Conservation (phyloP, 2,329 filamentous ascomycete species). For the Fusarium xyrophilum region DNA sequence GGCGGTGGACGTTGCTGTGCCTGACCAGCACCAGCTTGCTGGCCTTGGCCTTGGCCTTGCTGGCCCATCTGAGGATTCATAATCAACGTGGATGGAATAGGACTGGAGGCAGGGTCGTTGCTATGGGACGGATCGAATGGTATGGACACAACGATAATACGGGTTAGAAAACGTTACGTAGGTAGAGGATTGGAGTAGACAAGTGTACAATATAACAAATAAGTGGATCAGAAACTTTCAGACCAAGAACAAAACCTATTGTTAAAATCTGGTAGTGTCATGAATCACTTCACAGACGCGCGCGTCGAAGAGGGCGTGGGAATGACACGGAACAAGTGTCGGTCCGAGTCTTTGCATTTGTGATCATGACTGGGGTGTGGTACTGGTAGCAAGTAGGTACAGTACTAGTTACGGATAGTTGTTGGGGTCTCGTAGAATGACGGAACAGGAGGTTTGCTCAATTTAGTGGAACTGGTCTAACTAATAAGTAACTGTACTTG, state of each 20-base stretch:
- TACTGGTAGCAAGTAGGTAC: background rate
- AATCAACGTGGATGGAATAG: background rate
- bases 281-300: constrained; percentile 17
- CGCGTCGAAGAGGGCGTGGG: constrained; percentile 7
- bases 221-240: background rate
- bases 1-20: constrained; percentile 43
- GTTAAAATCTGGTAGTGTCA: constrained; percentile 12
- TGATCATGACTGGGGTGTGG: background rate
- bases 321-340: constrained; percentile 17
- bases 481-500: background rate
- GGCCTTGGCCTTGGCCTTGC: constrained; percentile 38
- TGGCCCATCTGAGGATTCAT: constrained; percentile 42
- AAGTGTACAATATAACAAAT: background rate
- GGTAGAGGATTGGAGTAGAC: background rate
- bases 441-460: constrained; percentile 10
- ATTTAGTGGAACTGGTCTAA: constrained; percentile 19
- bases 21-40: constrained; percentile 35
- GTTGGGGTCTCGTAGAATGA: constrained; percentile 17
- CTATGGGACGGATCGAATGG: background rate
- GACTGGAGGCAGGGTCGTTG: background rate
- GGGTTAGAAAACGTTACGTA: background rate
- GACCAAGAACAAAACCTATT: constrained; percentile 4
- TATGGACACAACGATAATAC: background rate
- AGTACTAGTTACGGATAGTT: background rate
- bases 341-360: constrained; percentile 1